Evolutionary conservation across 768 basidiomycete genomes (phyloP).

Genomic region (Calvatia gigantea): DNA sequence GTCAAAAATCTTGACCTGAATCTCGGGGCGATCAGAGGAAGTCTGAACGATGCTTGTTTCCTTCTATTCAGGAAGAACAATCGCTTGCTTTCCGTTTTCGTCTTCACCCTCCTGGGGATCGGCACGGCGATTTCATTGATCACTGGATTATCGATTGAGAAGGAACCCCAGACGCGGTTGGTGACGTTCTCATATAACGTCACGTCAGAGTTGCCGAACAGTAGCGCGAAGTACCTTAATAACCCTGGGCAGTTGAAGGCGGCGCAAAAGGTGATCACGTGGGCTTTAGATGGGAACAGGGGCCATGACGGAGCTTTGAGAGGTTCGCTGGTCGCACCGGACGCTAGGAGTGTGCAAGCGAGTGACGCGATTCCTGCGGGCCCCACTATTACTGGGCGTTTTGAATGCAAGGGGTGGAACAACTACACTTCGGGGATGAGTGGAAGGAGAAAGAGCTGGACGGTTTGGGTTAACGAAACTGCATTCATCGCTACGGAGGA

Average conservation of each 20-base stretch:
- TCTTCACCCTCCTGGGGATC: slow-evolving; percentile 11
- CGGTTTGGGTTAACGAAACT: neutral
- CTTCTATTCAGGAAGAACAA: slow-evolving; percentile 12
- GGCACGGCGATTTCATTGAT: slow-evolving; percentile 10
- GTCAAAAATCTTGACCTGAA: slow-evolving; percentile 15
- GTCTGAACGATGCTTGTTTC: slow-evolving; percentile 8
- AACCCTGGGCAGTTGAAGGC: slow-evolving; percentile 14
- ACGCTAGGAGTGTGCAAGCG: slow-evolving; percentile 6
- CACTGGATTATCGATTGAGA: slow-evolving; percentile 13
- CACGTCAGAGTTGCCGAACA: slow-evolving; percentile 10
- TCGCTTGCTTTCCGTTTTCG: slow-evolving; percentile 11
- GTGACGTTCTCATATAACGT: slow-evolving; percentile 7
- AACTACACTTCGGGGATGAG: slow-evolving; percentile 6
- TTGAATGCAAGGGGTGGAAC: slow-evolving; percentile 9
- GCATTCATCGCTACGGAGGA: neutral
- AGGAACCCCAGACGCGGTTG: neutral
- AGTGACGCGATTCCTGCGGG: slow-evolving; percentile 12
- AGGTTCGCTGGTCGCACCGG: slow-evolving; percentile 14
- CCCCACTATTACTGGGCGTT: slow-evolving; percentile 6
- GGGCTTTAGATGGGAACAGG: slow-evolving; percentile 13
- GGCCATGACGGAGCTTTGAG: slow-evolving; percentile 10
- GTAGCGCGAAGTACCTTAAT: slow-evolving; percentile 3
- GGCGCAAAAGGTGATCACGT: slow-evolving; percentile 12
- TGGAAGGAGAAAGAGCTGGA: neutral
- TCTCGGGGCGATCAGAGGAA: slow-evolving; percentile 16